A percentile compares a stretch with the other conserved stretches of the same genome.
These are phyloP conservation scores for Colletotrichum eleusines DNA, from an alignment of 2,329 filamentous ascomycete species.

Conservation along the genomic window DNA sequence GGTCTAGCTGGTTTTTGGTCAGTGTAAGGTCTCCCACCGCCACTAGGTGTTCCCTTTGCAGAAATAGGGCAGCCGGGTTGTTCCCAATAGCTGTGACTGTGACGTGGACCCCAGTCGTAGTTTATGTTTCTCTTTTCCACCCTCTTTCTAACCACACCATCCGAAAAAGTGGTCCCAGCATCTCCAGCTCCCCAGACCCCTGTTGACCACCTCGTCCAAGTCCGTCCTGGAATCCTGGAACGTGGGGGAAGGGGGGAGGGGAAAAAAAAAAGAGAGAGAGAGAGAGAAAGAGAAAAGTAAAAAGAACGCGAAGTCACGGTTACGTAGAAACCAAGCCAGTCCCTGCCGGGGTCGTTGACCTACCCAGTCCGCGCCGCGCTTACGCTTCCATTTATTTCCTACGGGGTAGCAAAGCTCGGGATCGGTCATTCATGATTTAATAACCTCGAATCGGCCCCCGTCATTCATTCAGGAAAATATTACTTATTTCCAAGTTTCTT, in stretches of 20 bases:
- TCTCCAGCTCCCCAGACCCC: slow-evolving; percentile 32
- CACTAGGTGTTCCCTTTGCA: slow-evolving; percentile 14
- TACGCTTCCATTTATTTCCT: slow-evolving; percentile 31
- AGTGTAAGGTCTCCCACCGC: slow-evolving; percentile 17
- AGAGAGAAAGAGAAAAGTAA: not conserved
- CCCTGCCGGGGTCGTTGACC: slow-evolving; percentile 15
- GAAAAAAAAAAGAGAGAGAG: no score
- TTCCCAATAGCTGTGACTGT: slow-evolving; percentile 31
- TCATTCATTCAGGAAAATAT: not conserved
- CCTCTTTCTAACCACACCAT: not conserved
- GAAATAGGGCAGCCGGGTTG: slow-evolving; percentile 18
- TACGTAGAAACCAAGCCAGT: slow-evolving; percentile 22
- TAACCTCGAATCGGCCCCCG: slow-evolving; percentile 36
- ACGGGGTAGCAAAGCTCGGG: slow-evolving; percentile 32
- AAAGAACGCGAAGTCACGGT: slow-evolving; percentile 29
- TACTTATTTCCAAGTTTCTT: not conserved
- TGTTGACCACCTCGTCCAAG: slow-evolving; percentile 32
- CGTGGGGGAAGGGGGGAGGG: not conserved
- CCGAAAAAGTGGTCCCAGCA: not conserved
- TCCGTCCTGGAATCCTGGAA: slow-evolving; percentile 38
- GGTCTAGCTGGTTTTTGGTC: slow-evolving; percentile 8
- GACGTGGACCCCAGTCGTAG: slow-evolving; percentile 34
- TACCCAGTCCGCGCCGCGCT: slow-evolving; percentile 21
- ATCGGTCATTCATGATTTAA: slow-evolving; percentile 33
- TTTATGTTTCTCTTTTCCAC: not conserved